Base-by-base conservation (phyloP, 495 filamentous ascomycete species). In the Cenococcum geophilum region DNA sequence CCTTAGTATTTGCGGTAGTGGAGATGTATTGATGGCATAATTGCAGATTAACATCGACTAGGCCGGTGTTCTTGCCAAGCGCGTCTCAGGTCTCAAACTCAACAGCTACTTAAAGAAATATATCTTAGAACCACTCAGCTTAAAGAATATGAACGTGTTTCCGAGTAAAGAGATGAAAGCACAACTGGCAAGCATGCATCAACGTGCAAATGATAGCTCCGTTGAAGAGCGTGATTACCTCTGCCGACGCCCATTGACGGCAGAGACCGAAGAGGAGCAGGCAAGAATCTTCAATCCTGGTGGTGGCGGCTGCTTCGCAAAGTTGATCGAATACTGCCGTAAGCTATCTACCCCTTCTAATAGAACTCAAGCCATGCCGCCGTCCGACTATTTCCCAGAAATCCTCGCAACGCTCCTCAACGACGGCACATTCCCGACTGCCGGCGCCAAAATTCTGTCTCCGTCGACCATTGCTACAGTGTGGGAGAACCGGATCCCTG, bases 401-500 rank as follows among this genome's bases (percentile, higher is more conserved):
- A 66, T 73, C 50, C 57, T 73, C 2, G 71, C 71, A 0, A 56
- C 67, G 4, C 59, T 76, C 40, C 61, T 72, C 22, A 76, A 76
- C 57, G 60, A 70, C 58, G 74, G 74, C 57, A 73, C 49, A 20
- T 67, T 58, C 9, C 80, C 83, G 0, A 72, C 23, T 1, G 85
- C 83, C 1, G 71, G 71, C 0, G 61, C 47, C 0, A 71, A 76
- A 42, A 45, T 72, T 88, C 74, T 87, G 18, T 66, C 70, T 16
- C 67, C 72, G 1, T 67, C 73, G 11, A 84, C 83, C 3, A 76
- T 87, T 0, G 72, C 82, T 5, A 66, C 77, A 48, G 86, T 87
- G 80, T 86, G 80, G 72, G 70, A 65, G 55, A 83, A 87, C 69
- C 82, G 85, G 61, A 80, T 88, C 60, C 77, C 81, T 0, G 56